Conservation (phyloP, 1,284 basidiomycete species). For the Phlebopus sp. region DNA sequence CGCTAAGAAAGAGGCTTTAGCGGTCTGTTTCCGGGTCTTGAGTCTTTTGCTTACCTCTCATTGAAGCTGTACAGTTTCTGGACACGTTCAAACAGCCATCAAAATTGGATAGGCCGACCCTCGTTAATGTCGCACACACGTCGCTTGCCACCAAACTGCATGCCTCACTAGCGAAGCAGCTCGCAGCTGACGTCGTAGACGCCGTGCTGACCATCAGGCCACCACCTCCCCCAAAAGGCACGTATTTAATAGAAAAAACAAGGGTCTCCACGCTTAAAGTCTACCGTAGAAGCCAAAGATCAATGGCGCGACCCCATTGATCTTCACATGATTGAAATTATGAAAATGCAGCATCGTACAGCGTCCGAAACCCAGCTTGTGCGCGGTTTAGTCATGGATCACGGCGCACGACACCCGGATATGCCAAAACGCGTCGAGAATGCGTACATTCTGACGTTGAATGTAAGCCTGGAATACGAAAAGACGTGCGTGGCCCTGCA, state of each 20-base stretch:
- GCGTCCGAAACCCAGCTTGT: constrained; percentile 98
- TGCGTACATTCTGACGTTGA: constrained; percentile 92
- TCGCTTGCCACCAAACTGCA: constrained; percentile 95
- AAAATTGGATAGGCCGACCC: constrained; percentile 82
- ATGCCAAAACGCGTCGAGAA: constrained; percentile 99
- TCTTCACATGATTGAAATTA: constrained; percentile 99
- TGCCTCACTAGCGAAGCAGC: constrained; percentile 78
- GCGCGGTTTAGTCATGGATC: constrained; percentile 91
- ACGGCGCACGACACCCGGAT: constrained; percentile 96
- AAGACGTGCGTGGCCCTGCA: constrained; percentile 77
- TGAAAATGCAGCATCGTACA: constrained; percentile 99
- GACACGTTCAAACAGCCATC: constrained; percentile 82
- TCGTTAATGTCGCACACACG: constrained; percentile 92
- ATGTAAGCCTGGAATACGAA: constrained; percentile 98
- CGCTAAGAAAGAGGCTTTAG: constrained; percentile 92
- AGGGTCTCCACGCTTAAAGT: constrained; percentile 25
- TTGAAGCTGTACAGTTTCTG: constrained; percentile 66
- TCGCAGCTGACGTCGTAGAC: constrained; percentile 93
- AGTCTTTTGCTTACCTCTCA: constrained; percentile 15
- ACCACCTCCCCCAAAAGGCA: constrained; percentile 59
- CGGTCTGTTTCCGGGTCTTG: constrained; percentile 49
- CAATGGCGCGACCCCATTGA: constrained; percentile 89
- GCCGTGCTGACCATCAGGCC: constrained; percentile 90
- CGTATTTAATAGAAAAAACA: constrained; percentile 21
- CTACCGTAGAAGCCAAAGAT: constrained; percentile 50